A percentile compares a stretch with the other conserved stretches of the same genome.
These are phyloP conservation scores for Ilyonectria robusta DNA, from an alignment of 2,329 filamentous ascomycete species.

Conservation along the genomic window DNA sequence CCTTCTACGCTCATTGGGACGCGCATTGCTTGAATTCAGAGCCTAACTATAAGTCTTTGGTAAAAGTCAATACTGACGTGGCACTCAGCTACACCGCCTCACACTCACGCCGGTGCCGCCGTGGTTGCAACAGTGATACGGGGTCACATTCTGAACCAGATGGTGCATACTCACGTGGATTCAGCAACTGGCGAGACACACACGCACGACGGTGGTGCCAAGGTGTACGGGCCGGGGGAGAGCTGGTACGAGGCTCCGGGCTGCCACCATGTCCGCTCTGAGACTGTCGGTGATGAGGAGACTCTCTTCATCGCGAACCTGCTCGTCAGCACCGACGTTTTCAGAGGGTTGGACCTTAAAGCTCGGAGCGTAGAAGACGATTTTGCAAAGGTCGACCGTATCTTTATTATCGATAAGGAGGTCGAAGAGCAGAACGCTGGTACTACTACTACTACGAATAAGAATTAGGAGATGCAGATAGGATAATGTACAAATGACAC, in stretches of 20 bases:
- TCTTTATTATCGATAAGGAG: slow-evolving; percentile 35
- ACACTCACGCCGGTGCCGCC: slow-evolving; percentile 31
- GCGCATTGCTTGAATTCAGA: no score
- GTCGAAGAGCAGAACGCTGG: slow-evolving; percentile 25
- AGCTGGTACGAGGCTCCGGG: slow-evolving; percentile 39
- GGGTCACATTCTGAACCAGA: slow-evolving; percentile 35
- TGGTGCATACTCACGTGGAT: slow-evolving; percentile 33
- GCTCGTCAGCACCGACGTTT: slow-evolving; percentile 29
- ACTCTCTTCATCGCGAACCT: slow-evolving; percentile 33
- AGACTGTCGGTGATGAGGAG: slow-evolving; percentile 33
- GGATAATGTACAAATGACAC: no score
- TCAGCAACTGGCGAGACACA: slow-evolving; percentile 15
- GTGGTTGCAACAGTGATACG: slow-evolving; percentile 32
- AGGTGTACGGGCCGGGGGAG: slow-evolving; percentile 35
- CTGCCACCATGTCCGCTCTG: slow-evolving; percentile 38
- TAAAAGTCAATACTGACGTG: background rate
- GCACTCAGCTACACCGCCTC: slow-evolving; percentile 29
- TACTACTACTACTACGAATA: no score
- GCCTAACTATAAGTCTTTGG: no score
- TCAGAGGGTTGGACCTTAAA: slow-evolving; percentile 28
- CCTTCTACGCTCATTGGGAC: background rate
- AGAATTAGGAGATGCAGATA: no score
- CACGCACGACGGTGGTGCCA: slow-evolving; percentile 28
- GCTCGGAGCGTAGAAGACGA: slow-evolving; percentile 22
- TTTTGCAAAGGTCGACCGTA: slow-evolving; percentile 27